These are phyloP conservation scores for Dioscorea alata DNA, from an alignment of 106 monocot genomes.

Conservation along the genomic window DNA sequence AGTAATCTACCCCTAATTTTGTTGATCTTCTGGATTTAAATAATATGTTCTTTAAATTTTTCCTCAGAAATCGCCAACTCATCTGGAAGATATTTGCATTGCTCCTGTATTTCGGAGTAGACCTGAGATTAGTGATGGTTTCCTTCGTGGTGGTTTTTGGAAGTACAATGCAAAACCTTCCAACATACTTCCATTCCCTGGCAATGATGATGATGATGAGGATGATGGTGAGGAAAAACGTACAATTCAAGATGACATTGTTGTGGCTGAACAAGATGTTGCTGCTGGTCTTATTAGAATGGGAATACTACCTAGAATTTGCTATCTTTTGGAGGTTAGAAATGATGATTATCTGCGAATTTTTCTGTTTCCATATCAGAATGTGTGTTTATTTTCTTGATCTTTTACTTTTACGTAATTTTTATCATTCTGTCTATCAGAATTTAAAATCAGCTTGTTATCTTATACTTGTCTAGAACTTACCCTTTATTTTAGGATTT, in stretches of 20 bases:
- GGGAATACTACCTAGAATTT: conserved; percentile 89
- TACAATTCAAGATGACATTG: conserved; percentile 87
- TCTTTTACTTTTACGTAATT: too few species aligned
- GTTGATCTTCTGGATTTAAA: background rate
- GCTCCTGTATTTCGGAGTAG: conserved; percentile 87
- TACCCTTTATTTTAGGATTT: too few species aligned
- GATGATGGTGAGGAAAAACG: conserved; percentile 46
- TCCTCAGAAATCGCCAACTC: conserved; percentile 50
- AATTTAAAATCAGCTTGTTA: too few species aligned
- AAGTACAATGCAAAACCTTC: conserved; percentile 91
- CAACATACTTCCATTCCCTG: conserved; percentile 47
- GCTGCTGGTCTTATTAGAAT: conserved; percentile 91
- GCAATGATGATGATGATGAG: conserved; percentile 31
- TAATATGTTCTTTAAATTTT: background rate
- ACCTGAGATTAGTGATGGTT: conserved; percentile 62
- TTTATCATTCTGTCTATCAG: too few species aligned
- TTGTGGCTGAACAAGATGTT: conserved; percentile 88
- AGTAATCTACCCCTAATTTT: background rate
- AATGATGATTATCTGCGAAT: too few species aligned
- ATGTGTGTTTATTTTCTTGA: too few species aligned
- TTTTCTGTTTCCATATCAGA: too few species aligned
- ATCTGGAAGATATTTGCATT: conserved; percentile 47
- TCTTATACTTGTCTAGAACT: too few species aligned
- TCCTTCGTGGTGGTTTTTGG: conserved; percentile 95
- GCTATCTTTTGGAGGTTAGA: conserved; percentile 88